Evolutionary conservation across 768 basidiomycete species (phyloP), one percentile per base, ranked within the genome.

Genomic region (Austroboletus festivus): DNA sequence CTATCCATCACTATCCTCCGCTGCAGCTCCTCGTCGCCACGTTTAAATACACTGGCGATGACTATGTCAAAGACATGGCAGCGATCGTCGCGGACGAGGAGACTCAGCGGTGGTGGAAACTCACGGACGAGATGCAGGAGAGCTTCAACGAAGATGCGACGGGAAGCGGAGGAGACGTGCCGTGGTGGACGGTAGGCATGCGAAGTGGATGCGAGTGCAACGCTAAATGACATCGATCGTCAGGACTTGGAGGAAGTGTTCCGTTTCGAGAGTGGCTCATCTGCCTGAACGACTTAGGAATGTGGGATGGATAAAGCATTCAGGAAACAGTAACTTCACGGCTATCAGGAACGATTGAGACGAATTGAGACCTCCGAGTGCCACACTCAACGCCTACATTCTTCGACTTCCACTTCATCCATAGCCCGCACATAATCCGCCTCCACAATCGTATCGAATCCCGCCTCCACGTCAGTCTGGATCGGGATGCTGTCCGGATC

Each of bases 101-200:
- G 59, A 90, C 86, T n/a, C 76, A 75, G 62, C 63, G 76, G 50
- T 90, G 88, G 88, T 89, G 89, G 88, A 68, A 73, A 55, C 62
- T 88, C 38, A 89, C 86, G 0, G 88, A 89, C 62, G 71, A 59
- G 4, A 86, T 90, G 86, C 89, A 91, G 66, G 80, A 84, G 64
- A 85, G 81, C 58, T 80, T 89, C 37, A 73, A 82, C n/a, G 73
- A 78, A 3, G 85, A 79, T 33, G 86, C 87, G 4, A 72, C 71
- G 5, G 86, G 87, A 15, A 88, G 86, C 51, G 86, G 80, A 11
- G 74, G 73, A 20, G 80, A 78, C 4, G 68, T 82, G 12, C 83
- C 86, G 48, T 90, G 88, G 89, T 82, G 82, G 83, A 73, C 69
- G 68, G 82, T 83, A 50, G 59, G 72, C 61, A 5, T 5, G 18